Evolutionary conservation across 2,329 filamentous ascomycete species (phyloP).

Genomic region (Alternaria brassicicola): DNA sequence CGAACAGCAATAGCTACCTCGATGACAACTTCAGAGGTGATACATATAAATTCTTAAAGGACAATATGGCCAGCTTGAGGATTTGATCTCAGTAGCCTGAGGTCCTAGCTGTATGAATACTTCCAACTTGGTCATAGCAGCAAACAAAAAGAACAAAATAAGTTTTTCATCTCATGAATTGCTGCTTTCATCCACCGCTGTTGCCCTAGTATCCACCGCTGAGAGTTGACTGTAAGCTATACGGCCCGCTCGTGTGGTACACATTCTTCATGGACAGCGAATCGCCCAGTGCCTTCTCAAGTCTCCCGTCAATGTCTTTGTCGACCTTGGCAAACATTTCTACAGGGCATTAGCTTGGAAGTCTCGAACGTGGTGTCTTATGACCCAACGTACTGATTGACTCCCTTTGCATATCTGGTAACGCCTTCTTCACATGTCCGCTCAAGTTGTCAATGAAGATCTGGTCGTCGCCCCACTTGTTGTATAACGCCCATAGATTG

Average conservation of each 20-base stretch:
- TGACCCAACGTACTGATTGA: slow-evolving; percentile 25
- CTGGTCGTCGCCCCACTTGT: slow-evolving; percentile 34
- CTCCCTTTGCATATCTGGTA: slow-evolving; percentile 29
- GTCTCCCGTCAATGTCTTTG: neutral
- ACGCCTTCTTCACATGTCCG: slow-evolving; percentile 22
- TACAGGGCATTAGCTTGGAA: too few species aligned
- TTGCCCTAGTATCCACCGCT: slow-evolving; percentile 17
- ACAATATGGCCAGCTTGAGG: slow-evolving; percentile 27
- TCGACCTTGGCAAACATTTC: too few species aligned
- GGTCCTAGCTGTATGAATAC: neutral
- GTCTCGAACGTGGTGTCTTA: too few species aligned
- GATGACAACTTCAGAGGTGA: slow-evolving; percentile 58
- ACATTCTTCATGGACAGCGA: neutral
- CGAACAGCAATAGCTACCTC: slow-evolving; percentile 47
- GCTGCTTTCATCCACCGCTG: neutral
- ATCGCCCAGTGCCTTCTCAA: neutral
- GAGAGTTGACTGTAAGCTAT: slow-evolving; percentile 14
- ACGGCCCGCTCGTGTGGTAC: slow-evolving; percentile 19
- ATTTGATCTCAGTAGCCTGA: slow-evolving; percentile 7
- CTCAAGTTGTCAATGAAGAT: slow-evolving; percentile 38
- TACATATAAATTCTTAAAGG: slow-evolving; percentile 51
- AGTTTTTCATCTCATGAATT: neutral
- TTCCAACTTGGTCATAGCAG: neutral
- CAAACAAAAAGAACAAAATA: neutral
- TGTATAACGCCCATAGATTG: slow-evolving; percentile 53